Evolutionary conservation across 768 basidiomycete species (phyloP), one percentile per base, ranked within the genome.

Genomic region (Lyophyllum decastes): DNA sequence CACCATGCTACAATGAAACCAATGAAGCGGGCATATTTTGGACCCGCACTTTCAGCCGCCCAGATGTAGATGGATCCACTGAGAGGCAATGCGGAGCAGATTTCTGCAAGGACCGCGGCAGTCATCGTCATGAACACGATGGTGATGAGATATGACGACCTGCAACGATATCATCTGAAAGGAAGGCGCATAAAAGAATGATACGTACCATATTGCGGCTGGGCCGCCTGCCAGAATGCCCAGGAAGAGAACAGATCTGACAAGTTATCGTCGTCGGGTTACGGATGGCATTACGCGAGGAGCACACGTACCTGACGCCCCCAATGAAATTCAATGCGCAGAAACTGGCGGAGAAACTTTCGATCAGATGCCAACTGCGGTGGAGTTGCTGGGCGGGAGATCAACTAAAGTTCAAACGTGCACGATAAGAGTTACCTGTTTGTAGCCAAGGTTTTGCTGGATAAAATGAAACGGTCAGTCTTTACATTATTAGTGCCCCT

Each of bases 51-150:
- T 68, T 94, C 94, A 17, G 93, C 94, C 0, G 93, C 91, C 94
- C 94, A 96, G 49, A 94, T 87, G 71, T 95, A 96, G 70, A 97
- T 95, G 8, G 93, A 95, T 2, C 94, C 94, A 55, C 90, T 92
- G 49, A 94, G 71, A 4, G 91, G 90, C 26, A 95, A 78, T 5
- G 93, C 90, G 40, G 94, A 95, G 71, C 94, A 95, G 52, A 95
- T 87, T 69, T 96, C 94, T 19, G 94, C 93, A 35, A 96, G 78
- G 41, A 94, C 87, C 10, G 84, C 86, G 1, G 94, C 94, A 7
- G 91, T 94, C 52, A 96, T 92, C 62, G 81, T 82, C 92, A 94
- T 93, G 70, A 94, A 92, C 44, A 94, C 68, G 69, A 94, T 81
- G 7, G 92, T 92, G 54, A 93, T 79, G 58, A 94, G 26, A 68